phyloP scores from a whole-genome alignment of 805 yeast genomes.

The Torulaspora delbrueckii region DNA sequence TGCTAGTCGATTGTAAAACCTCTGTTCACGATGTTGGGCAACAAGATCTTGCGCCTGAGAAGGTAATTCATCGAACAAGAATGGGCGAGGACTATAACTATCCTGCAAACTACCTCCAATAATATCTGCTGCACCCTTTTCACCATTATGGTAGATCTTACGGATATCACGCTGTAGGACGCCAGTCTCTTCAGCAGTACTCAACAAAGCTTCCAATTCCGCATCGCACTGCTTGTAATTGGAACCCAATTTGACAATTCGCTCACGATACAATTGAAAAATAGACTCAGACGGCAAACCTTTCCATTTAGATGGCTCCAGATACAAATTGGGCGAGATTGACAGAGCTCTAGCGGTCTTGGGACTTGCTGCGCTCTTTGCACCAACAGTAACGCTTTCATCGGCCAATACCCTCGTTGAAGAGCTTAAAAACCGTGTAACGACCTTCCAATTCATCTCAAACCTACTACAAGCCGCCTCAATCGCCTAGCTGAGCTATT shows the following conservation, averaged over 20 bases:
- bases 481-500: background rate
- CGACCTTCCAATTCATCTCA: background rate
- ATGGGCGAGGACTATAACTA: conserved; percentile 40
- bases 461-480: background rate
- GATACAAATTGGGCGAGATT: conserved; percentile 35
- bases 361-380: conserved; percentile 9
- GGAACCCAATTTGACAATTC: conserved; percentile 52
- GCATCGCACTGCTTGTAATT: conserved; percentile 45
- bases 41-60: conserved; percentile 66
- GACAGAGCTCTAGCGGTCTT: conserved; percentile 12
- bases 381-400: background rate
- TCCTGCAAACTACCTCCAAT: conserved; percentile 38
- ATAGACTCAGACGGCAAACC: conserved; percentile 62
- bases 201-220: conserved; percentile 53
- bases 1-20: conserved; percentile 73
- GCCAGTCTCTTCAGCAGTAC: conserved; percentile 44
- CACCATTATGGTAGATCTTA: conserved; percentile 40
- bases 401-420: conserved; percentile 2
- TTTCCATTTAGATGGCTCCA: conserved; percentile 66
- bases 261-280: conserved; percentile 53
- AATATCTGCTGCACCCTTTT: conserved; percentile 39
- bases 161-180: conserved; percentile 34
- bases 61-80: conserved; percentile 61
- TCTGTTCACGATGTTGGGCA: conserved; percentile 65
- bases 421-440: conserved; percentile 5